Conservation (phyloP, 768 basidiomycete species). For the Calocybe gangraenosa region DNA sequence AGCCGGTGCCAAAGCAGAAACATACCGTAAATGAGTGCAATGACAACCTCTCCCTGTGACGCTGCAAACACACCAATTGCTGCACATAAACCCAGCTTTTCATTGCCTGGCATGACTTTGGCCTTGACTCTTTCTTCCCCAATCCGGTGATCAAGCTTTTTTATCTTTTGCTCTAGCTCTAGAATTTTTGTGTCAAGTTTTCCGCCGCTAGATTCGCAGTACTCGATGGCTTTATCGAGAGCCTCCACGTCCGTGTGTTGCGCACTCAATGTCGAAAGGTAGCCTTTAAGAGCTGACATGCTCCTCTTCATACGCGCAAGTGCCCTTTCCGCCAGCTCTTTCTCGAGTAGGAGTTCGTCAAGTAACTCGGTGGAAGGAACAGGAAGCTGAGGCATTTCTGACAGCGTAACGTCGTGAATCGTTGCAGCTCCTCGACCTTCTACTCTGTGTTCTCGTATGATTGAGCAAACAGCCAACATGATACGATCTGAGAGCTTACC, state of each 20-base stretch:
- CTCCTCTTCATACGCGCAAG: constrained; percentile 21
- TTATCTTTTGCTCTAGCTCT: constrained; percentile 17
- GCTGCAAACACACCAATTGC: constrained; percentile 24
- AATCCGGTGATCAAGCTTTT: constrained; percentile 16
- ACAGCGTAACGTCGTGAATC: constrained; percentile 32
- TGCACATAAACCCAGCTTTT: constrained; percentile 14
- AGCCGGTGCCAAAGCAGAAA: neutral
- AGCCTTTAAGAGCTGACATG: constrained; percentile 21
- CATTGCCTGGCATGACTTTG: constrained; percentile 9
- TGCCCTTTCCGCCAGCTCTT: constrained; percentile 15
- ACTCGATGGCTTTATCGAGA: constrained; percentile 16
- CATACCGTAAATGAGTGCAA: constrained; percentile 30
- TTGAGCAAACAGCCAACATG: neutral
- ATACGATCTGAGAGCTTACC: constrained; percentile 16
- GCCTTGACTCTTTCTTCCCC: constrained; percentile 15
- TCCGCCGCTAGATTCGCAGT: constrained; percentile 21
- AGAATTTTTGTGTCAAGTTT: constrained; percentile 23
- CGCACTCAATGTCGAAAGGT: constrained; percentile 22
- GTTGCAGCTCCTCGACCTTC: constrained; percentile 29
- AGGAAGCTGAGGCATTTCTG: constrained; percentile 10
- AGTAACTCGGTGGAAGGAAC: constrained; percentile 11
- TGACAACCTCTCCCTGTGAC: constrained; percentile 22
- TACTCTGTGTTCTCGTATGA: constrained; percentile 19
- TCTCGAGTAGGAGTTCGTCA: constrained; percentile 14
- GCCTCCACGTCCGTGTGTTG: constrained; percentile 18